A percentile compares a stretch with the other conserved stretches of the same genome.
phyloP scores from a whole-genome alignment of 208 protist species.

The Trypanosoma platydactyli region DNA sequence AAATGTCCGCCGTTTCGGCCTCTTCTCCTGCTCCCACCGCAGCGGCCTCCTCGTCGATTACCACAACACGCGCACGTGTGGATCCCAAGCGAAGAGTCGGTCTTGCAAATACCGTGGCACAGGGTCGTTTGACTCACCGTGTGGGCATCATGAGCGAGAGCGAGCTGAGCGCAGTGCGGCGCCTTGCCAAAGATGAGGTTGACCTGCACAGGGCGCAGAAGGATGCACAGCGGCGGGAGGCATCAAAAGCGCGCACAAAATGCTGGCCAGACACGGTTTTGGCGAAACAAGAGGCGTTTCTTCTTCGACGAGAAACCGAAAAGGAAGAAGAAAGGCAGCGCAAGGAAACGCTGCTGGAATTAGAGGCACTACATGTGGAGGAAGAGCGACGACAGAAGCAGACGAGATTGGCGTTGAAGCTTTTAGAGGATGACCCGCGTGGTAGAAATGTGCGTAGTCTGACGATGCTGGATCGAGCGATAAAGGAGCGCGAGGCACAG shows the following conservation, averaged over 20 bases:
- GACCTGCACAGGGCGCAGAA: conserved; percentile 25
- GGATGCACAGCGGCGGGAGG: conserved; percentile 35
- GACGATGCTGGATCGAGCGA: conserved; percentile 56
- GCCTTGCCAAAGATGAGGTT: conserved; percentile 38
- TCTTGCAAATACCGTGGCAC: conserved; percentile 83
- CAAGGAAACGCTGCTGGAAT: conserved; percentile 50
- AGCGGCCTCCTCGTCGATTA: conserved; percentile 1
- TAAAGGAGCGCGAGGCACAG: conserved; percentile 73
- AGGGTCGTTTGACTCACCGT: conserved; percentile 49
- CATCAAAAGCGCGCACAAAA: conserved; percentile 46
- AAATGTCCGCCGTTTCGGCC: conserved; percentile 1
- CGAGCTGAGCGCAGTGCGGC: conserved; percentile 65
- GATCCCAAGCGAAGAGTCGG: conserved; percentile 66
- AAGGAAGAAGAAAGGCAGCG: conserved; percentile 60
- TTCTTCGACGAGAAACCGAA: conserved; percentile 41
- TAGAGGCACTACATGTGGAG: conserved; percentile 58
- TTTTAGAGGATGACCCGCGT: conserved; percentile 75
- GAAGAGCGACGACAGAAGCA: conserved; percentile 51
- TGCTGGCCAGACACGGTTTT: conserved; percentile 74
- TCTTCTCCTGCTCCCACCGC: background rate
- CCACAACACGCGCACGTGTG: conserved; percentile 50
- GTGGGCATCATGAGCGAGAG: conserved; percentile 74
- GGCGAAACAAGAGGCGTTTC: conserved; percentile 57
- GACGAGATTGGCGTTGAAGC: conserved; percentile 46
- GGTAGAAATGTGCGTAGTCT: conserved; percentile 61